Percentiles rank a stretch among this genome's conserved stretches.
These are phyloP conservation scores for Clonostachys rosea DNA, from an alignment of 2,329 filamentous ascomycete genomes.

Conservation along the genomic window DNA sequence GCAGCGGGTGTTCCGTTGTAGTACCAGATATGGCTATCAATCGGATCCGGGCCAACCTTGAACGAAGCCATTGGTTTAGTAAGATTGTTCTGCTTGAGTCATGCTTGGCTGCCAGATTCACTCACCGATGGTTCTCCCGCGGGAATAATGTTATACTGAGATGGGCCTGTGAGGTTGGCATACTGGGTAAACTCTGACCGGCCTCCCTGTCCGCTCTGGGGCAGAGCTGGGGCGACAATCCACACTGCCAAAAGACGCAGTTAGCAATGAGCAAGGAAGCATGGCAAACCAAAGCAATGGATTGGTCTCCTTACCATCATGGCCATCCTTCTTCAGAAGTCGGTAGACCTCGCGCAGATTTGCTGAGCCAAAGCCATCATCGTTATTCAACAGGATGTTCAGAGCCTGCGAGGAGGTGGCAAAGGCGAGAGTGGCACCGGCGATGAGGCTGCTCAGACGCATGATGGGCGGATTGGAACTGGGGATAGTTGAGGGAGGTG, in stretches of 20 bases:
- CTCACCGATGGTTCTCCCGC: slow-evolving; percentile 15
- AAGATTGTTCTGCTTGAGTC: background rate
- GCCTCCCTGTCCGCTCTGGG: slow-evolving; percentile 21
- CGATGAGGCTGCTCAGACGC: slow-evolving; percentile 11
- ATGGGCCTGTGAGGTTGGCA: slow-evolving; percentile 15
- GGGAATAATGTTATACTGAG: slow-evolving; percentile 18
- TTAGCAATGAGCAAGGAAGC: background rate
- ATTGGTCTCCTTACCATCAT: slow-evolving; percentile 12
- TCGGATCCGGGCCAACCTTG: slow-evolving; percentile 40
- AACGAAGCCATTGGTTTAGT: slow-evolving; percentile 4
- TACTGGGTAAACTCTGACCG: slow-evolving; percentile 17
- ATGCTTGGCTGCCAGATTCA: background rate
- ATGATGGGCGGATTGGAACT: slow-evolving; percentile 6
- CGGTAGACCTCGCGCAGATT: slow-evolving; percentile 21
- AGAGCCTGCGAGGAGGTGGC: slow-evolving; percentile 11
- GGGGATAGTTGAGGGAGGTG: no score
- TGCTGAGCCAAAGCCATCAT: slow-evolving; percentile 20
- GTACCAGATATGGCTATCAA: slow-evolving; percentile 52
- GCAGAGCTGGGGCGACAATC: slow-evolving; percentile 19
- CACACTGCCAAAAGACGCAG: slow-evolving; percentile 10
- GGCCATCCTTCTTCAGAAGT: slow-evolving; percentile 16
- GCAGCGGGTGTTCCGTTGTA: slow-evolving; percentile 55
- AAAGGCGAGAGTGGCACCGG: slow-evolving; percentile 7
- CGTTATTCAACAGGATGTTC: slow-evolving; percentile 21
- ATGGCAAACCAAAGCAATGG: no score